A percentile compares a stretch with the other conserved stretches of the same genome.
Evolutionary conservation across 202 grass and related monocot genomes (phyloP).

Genomic region (Musa balbisiana): DNA sequence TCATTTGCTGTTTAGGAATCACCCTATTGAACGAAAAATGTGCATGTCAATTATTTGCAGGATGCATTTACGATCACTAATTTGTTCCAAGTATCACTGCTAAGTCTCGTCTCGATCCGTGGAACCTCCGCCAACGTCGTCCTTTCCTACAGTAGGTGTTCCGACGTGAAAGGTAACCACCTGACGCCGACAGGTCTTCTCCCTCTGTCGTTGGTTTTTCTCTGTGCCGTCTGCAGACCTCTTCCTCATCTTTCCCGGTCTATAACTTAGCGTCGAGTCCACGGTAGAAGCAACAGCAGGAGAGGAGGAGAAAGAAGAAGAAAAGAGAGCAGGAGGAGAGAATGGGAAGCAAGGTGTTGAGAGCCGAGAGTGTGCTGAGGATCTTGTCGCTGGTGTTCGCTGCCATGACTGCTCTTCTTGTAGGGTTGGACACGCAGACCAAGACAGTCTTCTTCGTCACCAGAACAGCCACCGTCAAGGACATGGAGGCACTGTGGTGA

Average conservation of each 20-base stretch:
- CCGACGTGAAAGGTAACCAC: not conserved
- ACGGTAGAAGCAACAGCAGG: too few relatives aligned
- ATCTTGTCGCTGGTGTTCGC: slow-evolving; percentile 31
- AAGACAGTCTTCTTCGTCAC: slow-evolving; percentile 61
- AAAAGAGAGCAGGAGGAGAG: slow-evolving; percentile 2
- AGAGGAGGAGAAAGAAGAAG: not conserved
- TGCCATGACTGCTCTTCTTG: slow-evolving; percentile 46
- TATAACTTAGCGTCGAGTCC: too few relatives aligned
- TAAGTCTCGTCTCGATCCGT: too few relatives aligned
- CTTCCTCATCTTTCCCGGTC: too few relatives aligned
- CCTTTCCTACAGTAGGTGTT: not conserved
- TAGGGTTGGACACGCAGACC: slow-evolving; percentile 58
- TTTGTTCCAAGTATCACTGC: too few relatives aligned
- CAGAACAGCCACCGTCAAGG: slow-evolving; percentile 52
- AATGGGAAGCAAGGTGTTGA: slow-evolving; percentile 21
- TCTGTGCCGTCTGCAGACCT: too few relatives aligned
- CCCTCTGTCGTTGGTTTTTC: too few relatives aligned
- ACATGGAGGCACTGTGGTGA: slow-evolving; percentile 67
- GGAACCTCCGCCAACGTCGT: too few relatives aligned
- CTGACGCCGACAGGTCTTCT: not conserved
- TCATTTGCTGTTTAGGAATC: too few relatives aligned
- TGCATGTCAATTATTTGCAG: too few relatives aligned
- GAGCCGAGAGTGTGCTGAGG: slow-evolving; percentile 35
- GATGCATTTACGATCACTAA: too few relatives aligned
- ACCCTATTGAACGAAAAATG: too few relatives aligned